Base-by-base conservation (phyloP, 352 stramenopile species). In the Poterioochromonas sp. region DNA sequence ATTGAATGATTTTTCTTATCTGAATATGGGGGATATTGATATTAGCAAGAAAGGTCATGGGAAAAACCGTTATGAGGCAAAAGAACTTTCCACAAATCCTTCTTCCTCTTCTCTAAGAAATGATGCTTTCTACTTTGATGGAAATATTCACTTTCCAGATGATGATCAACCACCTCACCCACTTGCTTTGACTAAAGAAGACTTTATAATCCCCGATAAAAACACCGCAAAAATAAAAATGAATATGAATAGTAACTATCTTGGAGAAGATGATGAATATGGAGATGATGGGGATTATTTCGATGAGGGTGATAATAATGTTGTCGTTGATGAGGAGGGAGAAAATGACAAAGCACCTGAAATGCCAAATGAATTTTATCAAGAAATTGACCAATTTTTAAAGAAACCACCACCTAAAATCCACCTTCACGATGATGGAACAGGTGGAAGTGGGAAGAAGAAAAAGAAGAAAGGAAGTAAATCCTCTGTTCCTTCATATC, bases 311-410 rank as follows among this genome's bases (percentile, higher is more conserved):
- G 15, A 37, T 34, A 26, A 77, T 53, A 54, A 64, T 34, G 34
- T 78, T 53, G n/a, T 47, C 32, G 29, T 35, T 58, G 34, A 79
- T 54, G 76, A 74, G 37, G 58, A 18, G 5, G 65, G 51, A 69
- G 29, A 76, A 18, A 43, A 73, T 34, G 51, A 79, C 12, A 58
- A 76, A 49, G 60, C 32, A 20, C 60, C 53, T 32, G 47, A 44
- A 70, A 64, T 74, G 76, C 62, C 70, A n/a, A 12, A 79, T n/a
- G 69, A 81, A 58, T 76, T 74, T 43, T 78, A 81, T 73, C 18
- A 68, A 81, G 3, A 76, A 76, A 53, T 73, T 44, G 47, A 77
- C 18, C 76, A 79, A 12, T 71, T 78, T 47, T 47, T 73, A 15
- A 43, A 44, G 22, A 51, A 80, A 60, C 37, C 54, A 47, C 47